phyloP scores from a whole-genome alignment of 169 alveolate genomes.

The Eimeria nieschulzi region DNA sequence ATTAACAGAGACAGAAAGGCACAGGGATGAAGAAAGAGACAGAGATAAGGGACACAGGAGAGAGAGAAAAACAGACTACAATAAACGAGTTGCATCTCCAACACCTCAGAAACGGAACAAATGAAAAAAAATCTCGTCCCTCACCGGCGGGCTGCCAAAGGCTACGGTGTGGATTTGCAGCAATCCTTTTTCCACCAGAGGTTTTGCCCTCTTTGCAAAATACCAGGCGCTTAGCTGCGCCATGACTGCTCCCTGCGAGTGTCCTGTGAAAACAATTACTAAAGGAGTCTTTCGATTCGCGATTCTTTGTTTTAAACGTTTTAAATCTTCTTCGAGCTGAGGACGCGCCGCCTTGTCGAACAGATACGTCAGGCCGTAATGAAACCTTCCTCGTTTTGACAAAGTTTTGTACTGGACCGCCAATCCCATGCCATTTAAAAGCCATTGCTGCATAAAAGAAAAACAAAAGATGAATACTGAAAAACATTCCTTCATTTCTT shows the following conservation, averaged over 20 bases:
- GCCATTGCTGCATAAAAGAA: conserved; percentile 51
- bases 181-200: conserved; percentile 31
- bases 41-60: too few species aligned
- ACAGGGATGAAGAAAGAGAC: not conserved
- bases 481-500: too few species aligned
- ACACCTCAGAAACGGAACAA: not conserved
- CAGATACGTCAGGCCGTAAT: conserved; percentile 40
- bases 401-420: conserved; percentile 41
- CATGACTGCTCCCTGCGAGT: conserved; percentile 55
- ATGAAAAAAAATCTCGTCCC: not conserved
- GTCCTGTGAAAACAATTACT: conserved; percentile 51
- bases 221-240: conserved; percentile 66
- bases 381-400: conserved; percentile 48
- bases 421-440: conserved; percentile 53
- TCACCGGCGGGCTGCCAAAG: conserved; percentile 66
- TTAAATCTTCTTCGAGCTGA: conserved; percentile 6
- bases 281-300: conserved; percentile 21
- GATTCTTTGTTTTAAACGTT: conserved; percentile 5
- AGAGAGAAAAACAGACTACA: not conserved
- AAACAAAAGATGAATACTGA: not conserved
- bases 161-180: conserved; percentile 31
- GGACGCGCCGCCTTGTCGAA: conserved; percentile 55
- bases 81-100: not conserved
- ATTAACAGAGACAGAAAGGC: not conserved
- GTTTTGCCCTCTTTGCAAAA: conserved; percentile 18